Evolutionary conservation across 768 basidiomycete genomes (phyloP).

Genomic region (Dictyophora rubrovolvata): DNA sequence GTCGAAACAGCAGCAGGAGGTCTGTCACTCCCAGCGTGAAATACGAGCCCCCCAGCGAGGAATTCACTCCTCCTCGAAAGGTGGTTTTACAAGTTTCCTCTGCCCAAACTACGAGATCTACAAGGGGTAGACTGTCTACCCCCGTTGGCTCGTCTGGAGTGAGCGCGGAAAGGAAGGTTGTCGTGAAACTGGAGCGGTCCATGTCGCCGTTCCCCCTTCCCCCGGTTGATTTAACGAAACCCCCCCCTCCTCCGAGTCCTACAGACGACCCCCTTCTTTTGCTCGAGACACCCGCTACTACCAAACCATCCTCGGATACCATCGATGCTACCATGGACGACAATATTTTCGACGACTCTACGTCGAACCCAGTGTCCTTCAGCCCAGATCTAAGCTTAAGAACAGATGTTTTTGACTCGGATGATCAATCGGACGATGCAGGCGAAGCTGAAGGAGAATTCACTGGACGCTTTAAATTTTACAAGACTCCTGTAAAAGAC

Average conservation of each 20-base stretch:
- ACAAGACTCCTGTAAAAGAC: constrained; percentile 49
- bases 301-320: constrained; percentile 15
- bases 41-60: constrained; percentile 57
- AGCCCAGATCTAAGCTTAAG: background rate
- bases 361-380: background rate
- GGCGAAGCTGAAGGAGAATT: constrained; percentile 48
- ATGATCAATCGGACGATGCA: constrained; percentile 16
- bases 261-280: constrained; percentile 68
- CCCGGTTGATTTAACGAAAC: constrained; percentile 49
- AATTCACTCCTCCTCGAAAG: constrained; percentile 64
- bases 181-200: constrained; percentile 44
- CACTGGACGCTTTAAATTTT: constrained; percentile 51
- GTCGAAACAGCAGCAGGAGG: background rate
- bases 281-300: constrained; percentile 27
- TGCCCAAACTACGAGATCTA: constrained; percentile 20
- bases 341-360: constrained; percentile 13
- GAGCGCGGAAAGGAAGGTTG: constrained; percentile 16
- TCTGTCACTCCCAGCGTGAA: constrained; percentile 14
- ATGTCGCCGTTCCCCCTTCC: constrained; percentile 17
- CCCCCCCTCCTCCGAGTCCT: constrained; percentile 62
- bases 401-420: constrained; percentile 1
- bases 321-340: constrained; percentile 10
- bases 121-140: constrained; percentile 26
- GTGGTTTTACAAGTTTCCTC: constrained; percentile 36
- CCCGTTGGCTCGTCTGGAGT: constrained; percentile 11